These are phyloP conservation scores for Heritiera littoralis DNA, from an alignment of 345 rosid genomes.

Conservation along the genomic window DNA sequence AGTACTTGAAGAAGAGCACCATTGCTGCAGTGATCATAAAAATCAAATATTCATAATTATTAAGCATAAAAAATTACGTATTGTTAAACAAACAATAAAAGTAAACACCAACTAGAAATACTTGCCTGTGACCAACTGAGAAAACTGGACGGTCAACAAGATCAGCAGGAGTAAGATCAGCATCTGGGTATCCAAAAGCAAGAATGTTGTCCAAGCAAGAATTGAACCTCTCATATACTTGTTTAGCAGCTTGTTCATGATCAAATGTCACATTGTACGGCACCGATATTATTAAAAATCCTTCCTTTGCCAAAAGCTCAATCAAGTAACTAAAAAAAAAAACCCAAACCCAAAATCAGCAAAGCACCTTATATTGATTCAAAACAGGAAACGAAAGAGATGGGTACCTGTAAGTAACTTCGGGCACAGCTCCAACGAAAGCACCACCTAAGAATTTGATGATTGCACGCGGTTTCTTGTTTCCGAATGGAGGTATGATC, in stretches of 20 bases:
- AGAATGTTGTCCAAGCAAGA: conserved; percentile 60
- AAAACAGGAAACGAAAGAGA: background rate
- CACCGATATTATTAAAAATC: conserved; percentile 73
- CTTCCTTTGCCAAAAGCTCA: conserved; percentile 87
- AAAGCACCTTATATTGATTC: background rate
- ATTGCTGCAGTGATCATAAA: conserved; percentile 54
- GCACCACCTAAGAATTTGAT: conserved; percentile 90
- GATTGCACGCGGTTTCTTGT: conserved; percentile 63
- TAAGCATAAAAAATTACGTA: conserved; percentile 1
- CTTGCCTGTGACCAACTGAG: conserved; percentile 88
- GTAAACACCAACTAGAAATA: background rate
- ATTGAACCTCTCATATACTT: conserved; percentile 73
- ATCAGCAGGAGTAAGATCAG: conserved; percentile 53
- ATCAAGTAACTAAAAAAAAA: conserved; percentile 53
- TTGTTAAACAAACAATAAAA: background rate
- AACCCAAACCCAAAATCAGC: conserved; percentile 7
- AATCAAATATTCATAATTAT: conserved; percentile 3
- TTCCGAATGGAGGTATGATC: conserved; percentile 57
- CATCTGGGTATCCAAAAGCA: conserved; percentile 59
- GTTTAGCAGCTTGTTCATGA: conserved; percentile 74
- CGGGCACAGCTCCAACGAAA: conserved; percentile 89
- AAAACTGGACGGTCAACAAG: conserved; percentile 66
- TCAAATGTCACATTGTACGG: conserved; percentile 92
- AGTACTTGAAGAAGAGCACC: conserved; percentile 93
- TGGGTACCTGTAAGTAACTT: conserved; percentile 76